Evolutionary conservation across 73 alveolate species (phyloP).

Genomic region (Paramecium tetraurelia): DNA sequence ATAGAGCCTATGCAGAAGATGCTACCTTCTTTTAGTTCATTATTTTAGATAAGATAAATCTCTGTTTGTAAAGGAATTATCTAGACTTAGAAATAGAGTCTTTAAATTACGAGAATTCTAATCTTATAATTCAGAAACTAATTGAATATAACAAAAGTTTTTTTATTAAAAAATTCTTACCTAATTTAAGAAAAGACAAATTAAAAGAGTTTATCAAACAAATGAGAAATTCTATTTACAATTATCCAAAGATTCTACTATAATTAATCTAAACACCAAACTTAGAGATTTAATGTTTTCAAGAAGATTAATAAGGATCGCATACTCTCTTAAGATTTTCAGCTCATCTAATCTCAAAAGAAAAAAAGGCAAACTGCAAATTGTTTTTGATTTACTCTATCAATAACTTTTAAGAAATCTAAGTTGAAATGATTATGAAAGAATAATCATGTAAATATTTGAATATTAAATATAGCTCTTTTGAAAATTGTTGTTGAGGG

Average conservation of each 20-base stretch:
- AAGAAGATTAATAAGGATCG: background rate
- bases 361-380: background rate
- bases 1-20: slow-evolving; percentile 31
- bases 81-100: background rate
- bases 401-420: background rate
- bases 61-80: background rate
- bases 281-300: background rate
- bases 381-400: background rate
- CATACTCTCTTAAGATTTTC: background rate
- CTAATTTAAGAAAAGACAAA: background rate
- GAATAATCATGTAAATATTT: background rate
- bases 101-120: background rate
- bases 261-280: background rate
- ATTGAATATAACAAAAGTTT: background rate
- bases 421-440: background rate
- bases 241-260: background rate
- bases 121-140: background rate
- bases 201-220: background rate
- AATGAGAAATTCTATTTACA: slow-evolving; percentile 4
- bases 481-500: background rate
- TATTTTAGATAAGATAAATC: background rate
- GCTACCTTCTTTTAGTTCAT: background rate
- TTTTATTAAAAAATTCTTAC: background rate
- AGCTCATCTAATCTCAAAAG: background rate
- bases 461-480: background rate